These are phyloP conservation scores for Danielozyma ontarioensis DNA, from an alignment of 805 yeast genomes.

Conservation along the genomic window DNA sequence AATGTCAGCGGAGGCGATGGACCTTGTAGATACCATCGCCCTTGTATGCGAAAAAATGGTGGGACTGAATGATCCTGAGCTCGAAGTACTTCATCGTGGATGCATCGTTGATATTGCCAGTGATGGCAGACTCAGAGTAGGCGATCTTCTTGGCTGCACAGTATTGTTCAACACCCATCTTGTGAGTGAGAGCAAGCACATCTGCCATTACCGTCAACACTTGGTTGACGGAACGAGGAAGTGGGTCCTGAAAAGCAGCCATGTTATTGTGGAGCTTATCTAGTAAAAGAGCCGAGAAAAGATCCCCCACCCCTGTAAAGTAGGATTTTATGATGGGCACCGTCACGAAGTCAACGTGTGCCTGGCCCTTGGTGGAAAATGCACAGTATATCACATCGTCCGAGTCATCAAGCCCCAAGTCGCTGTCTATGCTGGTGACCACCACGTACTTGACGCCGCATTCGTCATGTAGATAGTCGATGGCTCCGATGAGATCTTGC, in stretches of 20 bases:
- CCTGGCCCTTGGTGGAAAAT: slow-evolving; percentile 8
- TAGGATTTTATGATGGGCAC: slow-evolving; percentile 68
- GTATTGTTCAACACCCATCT: slow-evolving; percentile 27
- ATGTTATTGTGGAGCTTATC: slow-evolving; percentile 47
- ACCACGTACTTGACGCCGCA: slow-evolving; percentile 58
- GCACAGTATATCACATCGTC: slow-evolving; percentile 23
- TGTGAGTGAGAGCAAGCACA: slow-evolving; percentile 46
- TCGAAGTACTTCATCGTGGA: slow-evolving; percentile 68
- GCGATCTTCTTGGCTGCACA: slow-evolving; percentile 12
- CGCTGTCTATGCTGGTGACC: slow-evolving; percentile 49
- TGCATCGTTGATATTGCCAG: slow-evolving; percentile 51
- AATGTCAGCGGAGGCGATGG: too few relatives aligned
- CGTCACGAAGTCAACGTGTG: slow-evolving; percentile 19
- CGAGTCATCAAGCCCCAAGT: slow-evolving; percentile 5
- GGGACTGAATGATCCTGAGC: slow-evolving; percentile 59
- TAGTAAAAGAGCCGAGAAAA: slow-evolving; percentile 73
- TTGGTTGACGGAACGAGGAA: slow-evolving; percentile 42
- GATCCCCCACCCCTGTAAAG: slow-evolving; percentile 93
- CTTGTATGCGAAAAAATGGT: slow-evolving; percentile 29
- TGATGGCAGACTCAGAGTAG: not conserved
- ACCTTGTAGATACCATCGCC: slow-evolving; percentile 14
- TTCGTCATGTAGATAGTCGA: slow-evolving; percentile 42
- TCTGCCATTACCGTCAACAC: slow-evolving; percentile 52
- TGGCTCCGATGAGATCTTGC: slow-evolving; percentile 40
- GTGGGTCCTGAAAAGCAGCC: slow-evolving; percentile 11